Evolutionary conservation across 2,329 filamentous ascomycete genomes (phyloP).

Genomic region (Teratosphaeria gauchensis): DNA sequence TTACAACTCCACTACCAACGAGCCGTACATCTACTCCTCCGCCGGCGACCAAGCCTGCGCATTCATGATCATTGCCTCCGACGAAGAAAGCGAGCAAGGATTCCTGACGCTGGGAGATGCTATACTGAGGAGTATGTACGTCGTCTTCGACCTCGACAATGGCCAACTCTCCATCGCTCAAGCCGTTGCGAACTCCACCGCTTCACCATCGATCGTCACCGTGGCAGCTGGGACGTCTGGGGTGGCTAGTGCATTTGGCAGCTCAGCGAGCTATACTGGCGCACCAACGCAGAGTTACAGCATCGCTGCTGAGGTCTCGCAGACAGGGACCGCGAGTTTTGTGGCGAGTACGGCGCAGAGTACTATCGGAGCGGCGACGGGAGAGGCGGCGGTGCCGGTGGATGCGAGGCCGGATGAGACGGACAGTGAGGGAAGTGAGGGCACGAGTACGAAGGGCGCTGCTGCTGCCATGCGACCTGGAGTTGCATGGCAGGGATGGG

Average conservation of each 20-base stretch:
- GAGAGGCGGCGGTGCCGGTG: constrained; percentile 20
- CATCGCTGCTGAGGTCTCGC: constrained; percentile 13
- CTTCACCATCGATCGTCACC: constrained; percentile 13
- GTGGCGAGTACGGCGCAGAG: constrained; percentile 12
- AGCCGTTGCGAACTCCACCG: constrained; percentile 17
- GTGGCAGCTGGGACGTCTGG: constrained; percentile 19
- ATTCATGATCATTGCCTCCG: constrained; percentile 16
- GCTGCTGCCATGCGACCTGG: background rate
- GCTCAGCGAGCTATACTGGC: constrained; percentile 8
- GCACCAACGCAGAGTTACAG: constrained; percentile 7
- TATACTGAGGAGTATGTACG: constrained; percentile 24
- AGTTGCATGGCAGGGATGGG: background rate
- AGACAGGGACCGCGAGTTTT: constrained; percentile 10
- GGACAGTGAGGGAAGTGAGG: background rate
- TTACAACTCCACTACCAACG: constrained; percentile 17
- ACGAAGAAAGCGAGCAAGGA: constrained; percentile 3
- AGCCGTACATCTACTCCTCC: constrained; percentile 8
- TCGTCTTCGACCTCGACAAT: constrained; percentile 29
- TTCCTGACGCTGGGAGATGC: constrained; percentile 23
- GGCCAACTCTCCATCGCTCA: constrained; percentile 25
- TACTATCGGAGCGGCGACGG: constrained; percentile 22
- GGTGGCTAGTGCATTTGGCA: constrained; percentile 16
- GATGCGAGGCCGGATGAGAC: constrained; percentile 6
- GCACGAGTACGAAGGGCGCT: background rate
- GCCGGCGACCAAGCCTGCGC: constrained; percentile 15